Percentiles rank a stretch among this genome's conserved stretches.
phyloP scores from a whole-genome alignment of 2,329 filamentous ascomycete species.

The Aspergillus ochraceus region DNA sequence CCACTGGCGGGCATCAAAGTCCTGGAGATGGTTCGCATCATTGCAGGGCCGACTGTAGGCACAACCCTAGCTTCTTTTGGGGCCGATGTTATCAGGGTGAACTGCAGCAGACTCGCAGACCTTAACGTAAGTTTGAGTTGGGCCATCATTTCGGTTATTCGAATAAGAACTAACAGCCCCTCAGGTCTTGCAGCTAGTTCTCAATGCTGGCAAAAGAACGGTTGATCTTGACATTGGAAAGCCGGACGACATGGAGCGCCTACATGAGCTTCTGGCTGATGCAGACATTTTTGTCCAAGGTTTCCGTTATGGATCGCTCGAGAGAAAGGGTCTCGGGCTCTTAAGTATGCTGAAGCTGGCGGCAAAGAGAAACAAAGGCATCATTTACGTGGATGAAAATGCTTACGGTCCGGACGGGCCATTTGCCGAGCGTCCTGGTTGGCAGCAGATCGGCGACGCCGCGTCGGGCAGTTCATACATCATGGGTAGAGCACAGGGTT shows the following conservation, averaged over 20 bases:
- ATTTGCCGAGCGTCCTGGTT: conserved; percentile 49
- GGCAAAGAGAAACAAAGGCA: conserved; percentile 42
- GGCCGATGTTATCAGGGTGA: conserved; percentile 50
- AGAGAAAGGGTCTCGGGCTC: conserved; percentile 30
- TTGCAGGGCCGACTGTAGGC: conserved; percentile 46
- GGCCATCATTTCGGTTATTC: not conserved
- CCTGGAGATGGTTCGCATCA: conserved; percentile 43
- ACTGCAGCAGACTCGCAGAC: conserved; percentile 42
- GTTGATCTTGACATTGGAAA: conserved; percentile 49
- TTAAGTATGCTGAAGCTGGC: conserved; percentile 44
- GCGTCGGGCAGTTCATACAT: conserved; percentile 37
- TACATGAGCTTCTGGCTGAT: conserved; percentile 46
- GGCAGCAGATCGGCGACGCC: conserved; percentile 53
- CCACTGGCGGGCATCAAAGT: conserved; percentile 51
- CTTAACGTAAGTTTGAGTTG: conserved; percentile 21
- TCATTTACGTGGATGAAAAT: conserved; percentile 53
- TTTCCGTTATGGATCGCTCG: conserved; percentile 49
- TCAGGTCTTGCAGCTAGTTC: conserved; percentile 22
- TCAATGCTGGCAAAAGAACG: conserved; percentile 27
- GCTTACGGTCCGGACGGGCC: conserved; percentile 53
- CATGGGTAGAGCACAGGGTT: conserved; percentile 33
- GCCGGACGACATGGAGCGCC: conserved; percentile 38
- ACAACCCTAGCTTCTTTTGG: conserved; percentile 46
- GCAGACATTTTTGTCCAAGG: conserved; percentile 58
- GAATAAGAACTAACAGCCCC: not conserved